Evolutionary conservation across 495 filamentous ascomycete genomes (phyloP).

Genomic region (Patellaria atrata): DNA sequence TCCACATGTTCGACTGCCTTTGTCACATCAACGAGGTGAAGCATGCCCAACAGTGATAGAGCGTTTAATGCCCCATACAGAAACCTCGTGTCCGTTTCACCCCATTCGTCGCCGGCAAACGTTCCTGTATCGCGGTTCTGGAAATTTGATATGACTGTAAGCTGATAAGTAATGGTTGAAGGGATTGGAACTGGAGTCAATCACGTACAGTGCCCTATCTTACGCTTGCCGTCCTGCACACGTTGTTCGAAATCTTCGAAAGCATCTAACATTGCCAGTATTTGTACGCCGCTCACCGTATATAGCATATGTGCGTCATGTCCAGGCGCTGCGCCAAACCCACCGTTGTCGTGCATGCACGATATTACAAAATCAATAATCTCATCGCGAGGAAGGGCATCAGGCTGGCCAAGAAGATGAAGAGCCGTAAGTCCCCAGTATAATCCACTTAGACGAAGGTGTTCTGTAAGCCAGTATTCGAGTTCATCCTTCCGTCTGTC

Average conservation of each 20-base stretch:
- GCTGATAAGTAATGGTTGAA: conserved; percentile 3
- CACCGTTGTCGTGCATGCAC: conserved; percentile 74
- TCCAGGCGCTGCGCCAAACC: conserved; percentile 84
- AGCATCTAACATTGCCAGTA: conserved; percentile 71
- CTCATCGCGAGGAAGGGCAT: conserved; percentile 64
- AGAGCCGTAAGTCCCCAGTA: conserved; percentile 93
- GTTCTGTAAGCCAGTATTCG: conserved; percentile 94
- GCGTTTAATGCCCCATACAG: conserved; percentile 78
- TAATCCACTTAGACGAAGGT: conserved; percentile 82
- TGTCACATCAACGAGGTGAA: conserved; percentile 57
- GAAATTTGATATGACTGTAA: conserved; percentile 62
- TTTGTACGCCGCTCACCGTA: conserved; percentile 85
- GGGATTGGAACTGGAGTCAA: background rate
- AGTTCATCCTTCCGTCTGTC: conserved; percentile 87
- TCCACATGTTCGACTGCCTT: conserved; percentile 66
- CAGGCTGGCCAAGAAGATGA: conserved; percentile 65
- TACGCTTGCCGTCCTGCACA: conserved; percentile 49
- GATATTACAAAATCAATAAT: conserved; percentile 84
- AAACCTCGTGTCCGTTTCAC: conserved; percentile 88
- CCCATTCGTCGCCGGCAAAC: conserved; percentile 91
- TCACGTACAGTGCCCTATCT: conserved; percentile 59
- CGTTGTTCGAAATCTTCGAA: conserved; percentile 63
- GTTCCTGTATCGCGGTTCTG: conserved; percentile 70
- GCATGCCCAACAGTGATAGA: conserved; percentile 60
- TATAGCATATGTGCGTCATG: conserved; percentile 94